Evolutionary conservation across 495 filamentous ascomycete species (phyloP).

Genomic region (Trichoderma orchidacearum): DNA sequence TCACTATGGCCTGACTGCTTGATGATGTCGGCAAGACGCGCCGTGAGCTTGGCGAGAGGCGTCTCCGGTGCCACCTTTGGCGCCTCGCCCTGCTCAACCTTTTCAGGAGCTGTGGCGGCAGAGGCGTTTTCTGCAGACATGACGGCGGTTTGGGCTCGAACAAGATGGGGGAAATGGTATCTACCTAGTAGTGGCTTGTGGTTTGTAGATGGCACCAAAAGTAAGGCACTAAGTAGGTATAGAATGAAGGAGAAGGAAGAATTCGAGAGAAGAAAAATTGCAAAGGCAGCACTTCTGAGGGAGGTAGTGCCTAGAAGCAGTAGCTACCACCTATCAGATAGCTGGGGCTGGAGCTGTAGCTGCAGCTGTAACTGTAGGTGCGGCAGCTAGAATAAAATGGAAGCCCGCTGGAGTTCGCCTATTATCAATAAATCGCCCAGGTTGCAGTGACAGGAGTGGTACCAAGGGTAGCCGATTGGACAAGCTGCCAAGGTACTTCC

Average conservation of each 20-base stretch:
- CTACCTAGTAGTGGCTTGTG: no score
- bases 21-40: slow-evolving; percentile 1
- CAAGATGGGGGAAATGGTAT: neutral
- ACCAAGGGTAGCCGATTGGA: no score
- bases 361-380: neutral
- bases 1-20: slow-evolving; percentile 34
- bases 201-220: neutral
- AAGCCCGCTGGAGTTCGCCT: neutral
- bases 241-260: neutral
- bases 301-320: no score
- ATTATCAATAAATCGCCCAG: neutral
- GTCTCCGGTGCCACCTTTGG: neutral
- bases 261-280: neutral
- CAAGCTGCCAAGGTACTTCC: no score
- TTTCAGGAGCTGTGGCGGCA: neutral
- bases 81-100: neutral
- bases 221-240: neutral
- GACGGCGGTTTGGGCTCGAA: neutral
- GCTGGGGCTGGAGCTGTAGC: neutral
- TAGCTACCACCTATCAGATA: neutral
- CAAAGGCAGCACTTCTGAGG: neutral
- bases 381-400: neutral
- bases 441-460: neutral
- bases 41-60: slow-evolving; percentile 2
- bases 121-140: neutral